Conservation (phyloP, 2,329 filamentous ascomycete species). For the Aspergillaceae sp. region DNA sequence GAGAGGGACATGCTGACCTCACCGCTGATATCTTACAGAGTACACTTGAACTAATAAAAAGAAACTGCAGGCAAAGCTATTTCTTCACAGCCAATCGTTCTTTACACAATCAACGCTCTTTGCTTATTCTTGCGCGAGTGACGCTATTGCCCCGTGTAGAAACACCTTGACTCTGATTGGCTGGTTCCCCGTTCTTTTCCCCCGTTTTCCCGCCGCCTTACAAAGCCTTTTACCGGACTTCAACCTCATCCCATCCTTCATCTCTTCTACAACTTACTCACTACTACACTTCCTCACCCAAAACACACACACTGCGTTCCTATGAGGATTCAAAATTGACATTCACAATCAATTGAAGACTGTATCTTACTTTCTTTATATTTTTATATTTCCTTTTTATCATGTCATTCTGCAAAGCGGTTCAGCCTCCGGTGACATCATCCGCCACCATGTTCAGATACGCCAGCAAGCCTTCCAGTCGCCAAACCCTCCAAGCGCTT, state of each 20-base stretch:
- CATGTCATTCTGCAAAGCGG: slow-evolving; percentile 34
- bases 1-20: no score
- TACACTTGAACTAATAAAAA: no score
- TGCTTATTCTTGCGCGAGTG: slow-evolving; percentile 10
- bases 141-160: slow-evolving; percentile 29
- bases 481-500: slow-evolving; percentile 32
- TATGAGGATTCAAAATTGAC: background rate
- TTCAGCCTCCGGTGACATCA: slow-evolving; percentile 40
- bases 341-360: background rate
- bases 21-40: no score
- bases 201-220: slow-evolving; percentile 13
- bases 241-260: slow-evolving; percentile 6
- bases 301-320: background rate
- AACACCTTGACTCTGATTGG: slow-evolving; percentile 34
- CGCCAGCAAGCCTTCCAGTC: slow-evolving; percentile 28
- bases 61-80: no score
- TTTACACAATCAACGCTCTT: no score
- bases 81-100: no score
- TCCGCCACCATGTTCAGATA: slow-evolving; percentile 35
- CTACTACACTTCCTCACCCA: background rate
- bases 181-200: slow-evolving; percentile 14
- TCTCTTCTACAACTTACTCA: slow-evolving; percentile 1
- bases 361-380: background rate
- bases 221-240: slow-evolving; percentile 12
- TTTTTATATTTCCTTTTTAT: slow-evolving; percentile 5